These are phyloP conservation scores for Goniomonas avonlea DNA, from an alignment of 78 protist species.

Conservation along the genomic window DNA sequence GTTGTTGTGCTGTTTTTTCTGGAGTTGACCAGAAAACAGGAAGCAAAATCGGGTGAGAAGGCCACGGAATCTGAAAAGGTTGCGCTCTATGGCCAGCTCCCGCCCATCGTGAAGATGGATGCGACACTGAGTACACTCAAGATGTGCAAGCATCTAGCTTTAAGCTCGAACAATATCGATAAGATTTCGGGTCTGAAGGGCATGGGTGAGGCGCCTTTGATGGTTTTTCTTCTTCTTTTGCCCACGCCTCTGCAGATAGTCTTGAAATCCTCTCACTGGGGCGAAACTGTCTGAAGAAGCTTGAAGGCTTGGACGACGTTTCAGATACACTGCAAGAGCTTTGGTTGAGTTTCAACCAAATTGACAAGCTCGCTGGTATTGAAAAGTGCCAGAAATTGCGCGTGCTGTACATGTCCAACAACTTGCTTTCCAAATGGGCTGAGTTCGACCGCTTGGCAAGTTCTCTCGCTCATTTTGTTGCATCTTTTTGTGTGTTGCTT, in stretches of 20 bases:
- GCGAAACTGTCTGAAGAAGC: constrained; percentile 51
- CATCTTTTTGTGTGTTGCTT: not conserved
- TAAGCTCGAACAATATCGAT: constrained; percentile 63
- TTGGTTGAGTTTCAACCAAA: constrained; percentile 67
- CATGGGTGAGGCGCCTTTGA: constrained; percentile 8
- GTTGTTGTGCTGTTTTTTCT: not conserved
- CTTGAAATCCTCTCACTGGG: constrained; percentile 49
- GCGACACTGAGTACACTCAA: constrained; percentile 24
- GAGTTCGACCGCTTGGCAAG: constrained; percentile 2
- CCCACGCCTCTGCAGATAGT: not conserved
- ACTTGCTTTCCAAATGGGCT: constrained; percentile 13
- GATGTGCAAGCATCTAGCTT: constrained; percentile 39
- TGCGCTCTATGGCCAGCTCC: constrained; percentile 4
- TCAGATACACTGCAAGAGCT: constrained; percentile 50
- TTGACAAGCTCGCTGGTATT: constrained; percentile 52
- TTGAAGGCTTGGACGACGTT: constrained; percentile 50
- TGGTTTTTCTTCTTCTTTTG: not conserved
- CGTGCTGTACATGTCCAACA: constrained; percentile 16
- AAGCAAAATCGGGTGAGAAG: not conserved
- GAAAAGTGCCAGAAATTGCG: not conserved
- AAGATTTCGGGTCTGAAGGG: constrained; percentile 43
- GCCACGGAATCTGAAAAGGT: constrained; percentile 9
- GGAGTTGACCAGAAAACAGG: not conserved
- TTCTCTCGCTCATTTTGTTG: not conserved
- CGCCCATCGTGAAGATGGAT: constrained; percentile 29